Evolutionary conservation across 2,329 filamentous ascomycete genomes (phyloP).

Genomic region (Diplodia sapinea): DNA sequence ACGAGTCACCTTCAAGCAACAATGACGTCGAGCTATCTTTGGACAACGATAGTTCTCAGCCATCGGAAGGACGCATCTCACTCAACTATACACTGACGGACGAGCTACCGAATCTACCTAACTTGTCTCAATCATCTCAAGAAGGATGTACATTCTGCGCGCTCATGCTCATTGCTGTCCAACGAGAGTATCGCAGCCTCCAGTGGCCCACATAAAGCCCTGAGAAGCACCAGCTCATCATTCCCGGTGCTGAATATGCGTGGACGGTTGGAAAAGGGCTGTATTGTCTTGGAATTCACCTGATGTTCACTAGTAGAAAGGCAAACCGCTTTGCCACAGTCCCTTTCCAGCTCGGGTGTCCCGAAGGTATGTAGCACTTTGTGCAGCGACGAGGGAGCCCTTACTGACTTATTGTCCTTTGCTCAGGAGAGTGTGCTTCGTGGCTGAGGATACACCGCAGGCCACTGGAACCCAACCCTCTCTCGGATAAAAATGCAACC

Average conservation of each 20-base stretch:
- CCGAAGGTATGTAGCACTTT: neutral
- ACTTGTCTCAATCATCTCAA: neutral
- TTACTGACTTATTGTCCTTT: neutral
- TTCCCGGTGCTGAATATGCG: neutral
- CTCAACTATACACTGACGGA: neutral
- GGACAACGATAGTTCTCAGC: neutral
- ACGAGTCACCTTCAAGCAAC: no score
- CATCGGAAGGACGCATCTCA: neutral
- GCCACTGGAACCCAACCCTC: neutral
- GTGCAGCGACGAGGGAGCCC: no score
- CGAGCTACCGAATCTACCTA: neutral
- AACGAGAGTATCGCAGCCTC: neutral
- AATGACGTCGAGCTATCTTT: no score
- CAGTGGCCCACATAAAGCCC: neutral
- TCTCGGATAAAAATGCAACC: neutral
- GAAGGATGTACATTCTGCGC: neutral
- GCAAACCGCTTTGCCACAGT: fast-evolving
- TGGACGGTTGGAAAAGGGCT: neutral
- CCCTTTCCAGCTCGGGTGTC: neutral
- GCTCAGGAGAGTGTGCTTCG: neutral
- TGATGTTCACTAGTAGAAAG: neutral
- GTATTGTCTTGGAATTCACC: neutral
- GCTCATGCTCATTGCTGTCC: neutral
- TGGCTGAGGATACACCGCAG: neutral
- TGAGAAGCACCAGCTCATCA: neutral